phyloP scores from a whole-genome alignment of 805 yeast genomes.

The Candida tibetensis region DNA sequence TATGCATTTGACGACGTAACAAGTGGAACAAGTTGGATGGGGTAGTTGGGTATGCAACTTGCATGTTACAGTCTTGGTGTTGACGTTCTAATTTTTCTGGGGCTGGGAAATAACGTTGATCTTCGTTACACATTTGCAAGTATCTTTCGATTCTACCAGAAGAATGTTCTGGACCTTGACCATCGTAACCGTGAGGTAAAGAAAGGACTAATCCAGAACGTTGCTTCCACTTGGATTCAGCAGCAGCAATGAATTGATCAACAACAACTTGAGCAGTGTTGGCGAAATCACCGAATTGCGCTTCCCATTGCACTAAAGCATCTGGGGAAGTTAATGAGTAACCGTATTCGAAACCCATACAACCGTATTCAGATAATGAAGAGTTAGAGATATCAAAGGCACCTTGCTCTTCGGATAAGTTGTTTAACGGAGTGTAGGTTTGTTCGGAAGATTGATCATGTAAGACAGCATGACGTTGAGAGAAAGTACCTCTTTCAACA shows the following conservation, averaged over 20 bases:
- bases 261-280: slow-evolving; percentile 97
- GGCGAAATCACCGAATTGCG: slow-evolving; percentile 99
- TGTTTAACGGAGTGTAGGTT: slow-evolving; percentile 81
- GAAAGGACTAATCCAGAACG: slow-evolving; percentile 95
- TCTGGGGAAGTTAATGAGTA: slow-evolving; percentile 97
- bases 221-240: slow-evolving; percentile 98
- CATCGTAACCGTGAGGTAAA: slow-evolving; percentile 98
- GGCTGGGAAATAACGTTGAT: slow-evolving; percentile 89
- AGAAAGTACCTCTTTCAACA: slow-evolving; percentile 99
- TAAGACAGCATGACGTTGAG: slow-evolving; percentile 97
- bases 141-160: slow-evolving; percentile 97
- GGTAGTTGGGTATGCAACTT: slow-evolving; percentile 96
- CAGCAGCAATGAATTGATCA: slow-evolving; percentile 95
- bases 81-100: slow-evolving; percentile 88
- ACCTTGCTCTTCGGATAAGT: slow-evolving; percentile 77
- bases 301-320: slow-evolving; percentile 97
- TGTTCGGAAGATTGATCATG: slow-evolving; percentile 91
- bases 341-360: slow-evolving; percentile 98
- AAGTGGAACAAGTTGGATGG: slow-evolving; percentile 96
- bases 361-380: slow-evolving; percentile 97
- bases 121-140: slow-evolving; percentile 93
- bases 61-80: slow-evolving; percentile 98
- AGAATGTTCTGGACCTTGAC: slow-evolving; percentile 99
- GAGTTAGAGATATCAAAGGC: slow-evolving; percentile 89
- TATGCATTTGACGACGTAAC: slow-evolving; percentile 97